Evolutionary conservation across 2,329 filamentous ascomycete genomes (phyloP).

Genomic region (Cytospora schulzeri): DNA sequence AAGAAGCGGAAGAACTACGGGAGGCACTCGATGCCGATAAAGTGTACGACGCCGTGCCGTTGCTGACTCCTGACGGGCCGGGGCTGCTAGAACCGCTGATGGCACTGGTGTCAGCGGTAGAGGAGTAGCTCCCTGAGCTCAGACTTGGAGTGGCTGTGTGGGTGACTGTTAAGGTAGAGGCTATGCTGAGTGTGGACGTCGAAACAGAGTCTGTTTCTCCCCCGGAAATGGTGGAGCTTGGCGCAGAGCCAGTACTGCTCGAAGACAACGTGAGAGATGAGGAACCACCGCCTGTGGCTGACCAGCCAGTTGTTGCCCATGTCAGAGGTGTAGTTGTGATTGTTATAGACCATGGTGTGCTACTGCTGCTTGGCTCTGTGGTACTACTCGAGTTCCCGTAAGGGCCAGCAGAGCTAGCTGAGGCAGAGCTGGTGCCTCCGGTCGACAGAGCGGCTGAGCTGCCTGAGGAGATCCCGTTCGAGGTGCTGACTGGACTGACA

Average conservation of each 20-base stretch:
- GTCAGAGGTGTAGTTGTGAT: constrained; percentile 14
- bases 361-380: not conserved
- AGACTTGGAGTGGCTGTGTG: not conserved
- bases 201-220: not conserved
- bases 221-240: not conserved
- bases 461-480: not conserved
- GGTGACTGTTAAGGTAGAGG: not conserved
- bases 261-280: constrained; percentile 4
- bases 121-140: not conserved
- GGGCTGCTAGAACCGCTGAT: not conserved
- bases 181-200: constrained; percentile 1
- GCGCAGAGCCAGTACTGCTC: constrained; percentile 1
- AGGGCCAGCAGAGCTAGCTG: not conserved
- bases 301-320: constrained; percentile 20
- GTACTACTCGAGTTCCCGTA: constrained; percentile 1
- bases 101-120: constrained; percentile 1
- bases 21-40: not conserved
- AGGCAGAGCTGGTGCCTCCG: constrained; percentile 2
- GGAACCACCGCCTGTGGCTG: constrained; percentile 12
- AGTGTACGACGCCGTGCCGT: constrained; percentile 9
- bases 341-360: not conserved
- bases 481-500: not conserved
- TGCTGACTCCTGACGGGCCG: constrained; percentile 7
- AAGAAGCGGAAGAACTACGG: constrained; percentile 2
- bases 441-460: not conserved